phyloP scores from a whole-genome alignment of 2,329 filamentous ascomycete genomes.

The Calonectria pseudoreteaudii region DNA sequence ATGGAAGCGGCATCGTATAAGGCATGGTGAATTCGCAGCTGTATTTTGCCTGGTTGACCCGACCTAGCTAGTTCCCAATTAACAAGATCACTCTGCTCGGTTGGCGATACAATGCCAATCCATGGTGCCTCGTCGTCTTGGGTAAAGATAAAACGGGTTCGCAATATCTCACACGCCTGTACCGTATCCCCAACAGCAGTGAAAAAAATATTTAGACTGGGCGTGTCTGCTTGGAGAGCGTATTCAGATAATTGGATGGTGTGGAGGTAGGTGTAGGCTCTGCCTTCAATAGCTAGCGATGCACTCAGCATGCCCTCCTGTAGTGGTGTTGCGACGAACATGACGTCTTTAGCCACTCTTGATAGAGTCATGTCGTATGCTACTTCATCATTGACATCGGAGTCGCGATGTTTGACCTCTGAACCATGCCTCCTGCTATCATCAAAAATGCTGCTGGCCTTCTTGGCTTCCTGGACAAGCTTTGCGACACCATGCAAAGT shows the following conservation, averaged over 20 bases:
- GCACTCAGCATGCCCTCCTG: not conserved
- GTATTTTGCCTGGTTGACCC: not conserved
- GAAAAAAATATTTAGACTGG: not conserved
- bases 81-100: not conserved
- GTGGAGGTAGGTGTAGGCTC: not conserved
- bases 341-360: not conserved
- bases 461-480: not conserved
- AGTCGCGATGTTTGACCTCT: too few relatives aligned
- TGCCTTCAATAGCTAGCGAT: not conserved
- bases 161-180: not conserved
- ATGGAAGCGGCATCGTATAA: not conserved
- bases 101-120: not conserved
- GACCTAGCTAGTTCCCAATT: not conserved
- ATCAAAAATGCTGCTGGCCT: too few relatives aligned
- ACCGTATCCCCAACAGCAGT: not conserved
- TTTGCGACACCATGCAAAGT: not conserved
- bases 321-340: not conserved
- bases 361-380: not conserved
- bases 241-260: not conserved
- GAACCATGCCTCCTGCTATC: not conserved
- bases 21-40: not conserved
- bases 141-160: not conserved
- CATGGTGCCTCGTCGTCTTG: not conserved
- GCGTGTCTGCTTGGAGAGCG: not conserved
- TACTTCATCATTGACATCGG: not conserved